Evolutionary conservation across 805 yeast genomes (phyloP).

Genomic region (Komagataella kurtzmanii): DNA sequence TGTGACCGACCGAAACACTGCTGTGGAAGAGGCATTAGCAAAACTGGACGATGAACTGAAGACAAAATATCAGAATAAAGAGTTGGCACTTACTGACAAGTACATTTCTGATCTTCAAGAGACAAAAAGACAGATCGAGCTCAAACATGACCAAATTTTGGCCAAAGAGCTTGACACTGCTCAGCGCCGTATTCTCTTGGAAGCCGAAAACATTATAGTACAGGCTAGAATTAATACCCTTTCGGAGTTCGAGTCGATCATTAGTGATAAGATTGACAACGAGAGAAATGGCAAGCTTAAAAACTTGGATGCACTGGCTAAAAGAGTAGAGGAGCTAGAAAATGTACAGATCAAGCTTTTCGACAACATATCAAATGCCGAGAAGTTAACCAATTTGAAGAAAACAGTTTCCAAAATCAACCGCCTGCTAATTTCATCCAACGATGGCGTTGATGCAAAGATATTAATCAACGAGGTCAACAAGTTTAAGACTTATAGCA

Average conservation of each 20-base stretch:
- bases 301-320: constrained; percentile 45
- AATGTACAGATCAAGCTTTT: constrained; percentile 31
- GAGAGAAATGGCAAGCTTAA: constrained; percentile 76
- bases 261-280: constrained; percentile 44
- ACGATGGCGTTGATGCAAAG: constrained; percentile 24
- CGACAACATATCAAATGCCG: constrained; percentile 24
- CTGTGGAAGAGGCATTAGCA: constrained; percentile 10
- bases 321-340: constrained; percentile 42
- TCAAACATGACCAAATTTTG: constrained; percentile 44
- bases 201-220: constrained; percentile 62
- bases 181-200: constrained; percentile 46
- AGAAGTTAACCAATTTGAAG: constrained; percentile 27
- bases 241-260: constrained; percentile 45
- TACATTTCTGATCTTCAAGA: constrained; percentile 47
- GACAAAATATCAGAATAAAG: constrained; percentile 21
- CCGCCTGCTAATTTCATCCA: constrained; percentile 20
- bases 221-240: constrained; percentile 58
- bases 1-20: constrained; percentile 8
- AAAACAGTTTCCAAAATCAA: constrained; percentile 28
- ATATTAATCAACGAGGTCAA: constrained; percentile 25
- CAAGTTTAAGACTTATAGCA: constrained; percentile 23
- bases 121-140: constrained; percentile 48
- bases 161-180: constrained; percentile 54
- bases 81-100: constrained; percentile 42
- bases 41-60: constrained; percentile 18